Evolutionary conservation across 257 asterid genomes (phyloP), one percentile per base, ranked within the genome.

Genomic region (Lantana camara): DNA sequence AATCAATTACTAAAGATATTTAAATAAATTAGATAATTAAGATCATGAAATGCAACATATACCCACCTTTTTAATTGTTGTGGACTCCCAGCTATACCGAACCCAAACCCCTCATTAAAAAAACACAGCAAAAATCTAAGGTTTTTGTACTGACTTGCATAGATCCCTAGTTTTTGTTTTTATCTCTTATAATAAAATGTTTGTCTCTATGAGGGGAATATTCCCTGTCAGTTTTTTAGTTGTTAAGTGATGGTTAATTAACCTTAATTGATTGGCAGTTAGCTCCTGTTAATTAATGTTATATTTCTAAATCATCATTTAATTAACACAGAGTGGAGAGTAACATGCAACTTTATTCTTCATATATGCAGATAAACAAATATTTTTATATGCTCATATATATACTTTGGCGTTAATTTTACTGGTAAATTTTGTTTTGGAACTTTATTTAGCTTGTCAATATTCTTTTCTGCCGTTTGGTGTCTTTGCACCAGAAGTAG

Each of bases 281-380:
- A 67, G 54, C 63, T 76, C 64, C 56, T 50, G 63, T 44, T 53
- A 32, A 67, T 65, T 50, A 63, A 6, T 45, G 60, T 59, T 67
- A 10, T 35, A 35, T 9, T 4, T 3, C 40, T 35, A 35, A 35
- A 35, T 35, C 11, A 35, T 10, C 13, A 40, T 19, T 2, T 19
- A 60, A 4, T 11, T 5, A 32, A 55, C 15, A 17, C 24, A 55
- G 22, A 61, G 80, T 82, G 83, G 83, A 44, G 70, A 19, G 74
- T 67, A 79, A 82, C 88, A 75, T 82, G 88, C 75, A 40, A 44
- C 42, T 46, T 35, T 20, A 40, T 23, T 40, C 32, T 20, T 53
- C 10, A 27, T 2, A 27, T 2, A 27, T 27, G 9, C 13, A 12
- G 12, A 9, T 37, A 2, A 37, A 37, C 9, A 7, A 5, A 37